Evolutionary conservation across 1,284 basidiomycete genomes (phyloP).

Genomic region (Cronartium quercuum): DNA sequence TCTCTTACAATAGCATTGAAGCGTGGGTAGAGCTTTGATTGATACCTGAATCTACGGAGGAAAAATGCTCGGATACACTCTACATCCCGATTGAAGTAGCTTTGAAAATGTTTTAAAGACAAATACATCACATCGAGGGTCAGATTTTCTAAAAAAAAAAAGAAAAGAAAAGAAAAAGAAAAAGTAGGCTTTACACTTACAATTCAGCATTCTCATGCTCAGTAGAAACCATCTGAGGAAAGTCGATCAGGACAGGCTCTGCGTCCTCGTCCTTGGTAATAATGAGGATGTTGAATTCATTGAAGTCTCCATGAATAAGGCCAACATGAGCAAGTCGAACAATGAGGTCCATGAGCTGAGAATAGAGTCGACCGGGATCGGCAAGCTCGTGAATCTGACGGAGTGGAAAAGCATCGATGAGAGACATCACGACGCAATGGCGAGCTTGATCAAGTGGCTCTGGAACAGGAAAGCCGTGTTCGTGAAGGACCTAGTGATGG

Average conservation of each 20-base stretch:
- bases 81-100: slow-evolving; percentile 98
- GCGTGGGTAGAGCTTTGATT: slow-evolving; percentile 77
- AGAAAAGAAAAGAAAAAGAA: slow-evolving; percentile 19
- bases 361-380: slow-evolving; percentile 82
- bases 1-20: slow-evolving; percentile 54
- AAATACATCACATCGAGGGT: neutral
- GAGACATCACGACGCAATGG: slow-evolving; percentile 92
- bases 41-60: slow-evolving; percentile 81
- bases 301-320: slow-evolving; percentile 97
- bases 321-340: slow-evolving; percentile 87
- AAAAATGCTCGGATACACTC: slow-evolving; percentile 94
- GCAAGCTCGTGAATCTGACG: slow-evolving; percentile 80
- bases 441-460: slow-evolving; percentile 86
- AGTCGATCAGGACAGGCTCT: slow-evolving; percentile 91
- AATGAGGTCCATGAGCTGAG: slow-evolving; percentile 87
- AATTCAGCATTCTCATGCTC: slow-evolving; percentile 95
- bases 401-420: slow-evolving; percentile 92
- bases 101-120: slow-evolving; percentile 47
- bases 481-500: slow-evolving; percentile 68
- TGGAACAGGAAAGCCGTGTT: slow-evolving; percentile 89
- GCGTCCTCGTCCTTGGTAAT: slow-evolving; percentile 56
- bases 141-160: neutral
- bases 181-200: slow-evolving; percentile 54
- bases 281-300: slow-evolving; percentile 98
- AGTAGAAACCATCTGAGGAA: slow-evolving; percentile 98